Evolutionary conservation across 768 basidiomycete genomes (phyloP).

Genomic region (Dentipellis sp.): DNA sequence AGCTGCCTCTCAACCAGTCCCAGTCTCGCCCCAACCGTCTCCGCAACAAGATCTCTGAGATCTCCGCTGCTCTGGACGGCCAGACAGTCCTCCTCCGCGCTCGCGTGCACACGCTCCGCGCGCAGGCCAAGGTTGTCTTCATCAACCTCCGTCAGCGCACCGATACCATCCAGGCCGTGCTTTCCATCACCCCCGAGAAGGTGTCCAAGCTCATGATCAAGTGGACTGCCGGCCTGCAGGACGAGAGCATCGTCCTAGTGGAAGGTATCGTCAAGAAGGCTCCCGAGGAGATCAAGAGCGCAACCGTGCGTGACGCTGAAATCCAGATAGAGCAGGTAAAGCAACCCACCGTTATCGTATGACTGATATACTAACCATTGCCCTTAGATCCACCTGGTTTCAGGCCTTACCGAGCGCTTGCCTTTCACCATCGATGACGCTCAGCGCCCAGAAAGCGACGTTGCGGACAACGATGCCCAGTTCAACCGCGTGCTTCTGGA

Average conservation of each 20-base stretch:
- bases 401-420: constrained; percentile 68
- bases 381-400: constrained; percentile 66
- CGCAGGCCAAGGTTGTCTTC: constrained; percentile 95
- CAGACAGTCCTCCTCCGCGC: constrained; percentile 79
- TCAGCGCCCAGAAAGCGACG: constrained; percentile 68
- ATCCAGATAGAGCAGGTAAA: constrained; percentile 72
- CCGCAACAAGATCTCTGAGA: constrained; percentile 54
- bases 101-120: constrained; percentile 83
- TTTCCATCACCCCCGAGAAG: constrained; percentile 59
- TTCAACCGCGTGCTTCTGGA: constrained; percentile 82
- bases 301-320: constrained; percentile 81
- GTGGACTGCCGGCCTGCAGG: constrained; percentile 69
- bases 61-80: constrained; percentile 56
- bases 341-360: constrained; percentile 7
- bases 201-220: constrained; percentile 98
- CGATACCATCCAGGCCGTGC: constrained; percentile 79
- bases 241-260: constrained; percentile 88
- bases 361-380: too few species aligned
- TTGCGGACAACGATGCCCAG: constrained; percentile 47
- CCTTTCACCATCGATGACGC: constrained; percentile 95
- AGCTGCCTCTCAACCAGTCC: constrained; percentile 86
- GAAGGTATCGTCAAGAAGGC: constrained; percentile 76
- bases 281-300: constrained; percentile 84
- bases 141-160: constrained; percentile 83
- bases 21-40: constrained; percentile 57